A percentile compares a stretch with the other conserved stretches of the same genome.
These are phyloP conservation scores for Rhamnella rubrinervis DNA, from an alignment of 331 rosid species.

Conservation along the genomic window DNA sequence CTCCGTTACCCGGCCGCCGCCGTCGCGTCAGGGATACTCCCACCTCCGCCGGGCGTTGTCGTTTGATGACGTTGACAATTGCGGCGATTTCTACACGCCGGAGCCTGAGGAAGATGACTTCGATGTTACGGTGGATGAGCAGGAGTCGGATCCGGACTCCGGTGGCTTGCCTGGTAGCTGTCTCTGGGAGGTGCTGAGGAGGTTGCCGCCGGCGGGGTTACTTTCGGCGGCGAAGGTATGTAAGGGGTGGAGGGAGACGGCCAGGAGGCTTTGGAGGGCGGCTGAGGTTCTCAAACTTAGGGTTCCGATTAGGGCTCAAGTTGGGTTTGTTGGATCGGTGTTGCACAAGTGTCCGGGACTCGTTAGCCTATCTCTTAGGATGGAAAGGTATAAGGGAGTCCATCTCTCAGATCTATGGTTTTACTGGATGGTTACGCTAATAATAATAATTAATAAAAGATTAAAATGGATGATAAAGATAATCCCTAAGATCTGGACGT, in stretches of 20 bases:
- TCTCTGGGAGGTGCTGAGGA: conserved; percentile 70
- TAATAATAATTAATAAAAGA: background rate
- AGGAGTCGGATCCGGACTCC: conserved; percentile 37
- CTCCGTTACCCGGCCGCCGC: conserved; percentile 28
- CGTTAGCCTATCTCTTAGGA: conserved; percentile 72
- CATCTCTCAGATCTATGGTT: conserved; percentile 41
- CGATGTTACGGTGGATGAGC: conserved; percentile 25
- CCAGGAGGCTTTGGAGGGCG: conserved; percentile 74
- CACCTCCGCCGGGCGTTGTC: conserved; percentile 83
- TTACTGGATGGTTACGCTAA: conserved; percentile 13
- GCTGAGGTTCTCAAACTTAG: conserved; percentile 73
- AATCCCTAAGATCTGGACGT: background rate
- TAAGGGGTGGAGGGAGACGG: conserved; percentile 77
- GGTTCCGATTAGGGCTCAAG: conserved; percentile 70
- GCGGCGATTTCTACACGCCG: conserved; percentile 21
- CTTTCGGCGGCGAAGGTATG: conserved; percentile 79
- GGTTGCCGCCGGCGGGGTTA: conserved; percentile 77
- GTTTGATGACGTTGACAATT: conserved; percentile 61
- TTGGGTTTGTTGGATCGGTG: conserved; percentile 76
- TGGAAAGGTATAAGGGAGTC: conserved; percentile 70
- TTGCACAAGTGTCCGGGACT: conserved; percentile 79
- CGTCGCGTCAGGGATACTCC: conserved; percentile 34
- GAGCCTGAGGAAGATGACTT: conserved; percentile 33
- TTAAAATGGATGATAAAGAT: conserved; percentile 13
- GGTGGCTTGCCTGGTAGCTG: conserved; percentile 59